Base-by-base conservation (phyloP, 73 alveolate genomes). In the Paramecium biaurelia region DNA sequence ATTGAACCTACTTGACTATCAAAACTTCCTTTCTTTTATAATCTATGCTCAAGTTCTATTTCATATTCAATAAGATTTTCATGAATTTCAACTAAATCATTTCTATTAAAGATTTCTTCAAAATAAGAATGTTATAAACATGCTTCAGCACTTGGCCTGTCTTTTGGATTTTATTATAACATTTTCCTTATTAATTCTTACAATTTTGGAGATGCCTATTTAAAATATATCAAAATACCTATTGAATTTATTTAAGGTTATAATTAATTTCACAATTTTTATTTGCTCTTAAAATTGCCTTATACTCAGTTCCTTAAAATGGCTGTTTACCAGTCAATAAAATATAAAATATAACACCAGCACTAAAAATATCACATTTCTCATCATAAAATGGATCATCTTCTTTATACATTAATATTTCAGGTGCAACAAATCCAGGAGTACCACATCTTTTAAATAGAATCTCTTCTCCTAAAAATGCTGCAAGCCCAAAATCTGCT, bases 341-440 rank as follows among this genome's bases (percentile, higher is more conserved):
- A 0, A 89, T 18, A 43, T 89, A 89, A 70, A 89, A 70, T 89
- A 89, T 89, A 4, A 89, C 74, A 1, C 94, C 94, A 10, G 94
- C 94, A 26, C 92, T 70, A 43, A 70, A 89, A 1, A 89, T 70
- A 89, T 89, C 94, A 70, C 94, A 89, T 70, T 89, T 89, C 23
- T 70, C 92, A 72, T 89, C 94, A 89, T 89, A 89, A 89, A 89
- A 89, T 2, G 89, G 94, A 70, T 89, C 94, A 1, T 85, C 94
- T 12, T 89, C 94, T 82, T 89, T 89, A 89, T 89, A 89, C 74
- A 89, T 37, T 24, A 89, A 45, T 21, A 89, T 82, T 89, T 89
- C 94, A 23, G 94, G 94, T 20, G 94, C 94, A 23, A 89, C 94
- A 89, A 89, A 89, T n/a, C 94, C 94, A 21, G 94, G 94, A 26